Percentiles rank a stretch among this genome's conserved stretches.
Evolutionary conservation across 192 early-diverging fungal species (phyloP).

Genomic region (Allomyces javanicus): DNA sequence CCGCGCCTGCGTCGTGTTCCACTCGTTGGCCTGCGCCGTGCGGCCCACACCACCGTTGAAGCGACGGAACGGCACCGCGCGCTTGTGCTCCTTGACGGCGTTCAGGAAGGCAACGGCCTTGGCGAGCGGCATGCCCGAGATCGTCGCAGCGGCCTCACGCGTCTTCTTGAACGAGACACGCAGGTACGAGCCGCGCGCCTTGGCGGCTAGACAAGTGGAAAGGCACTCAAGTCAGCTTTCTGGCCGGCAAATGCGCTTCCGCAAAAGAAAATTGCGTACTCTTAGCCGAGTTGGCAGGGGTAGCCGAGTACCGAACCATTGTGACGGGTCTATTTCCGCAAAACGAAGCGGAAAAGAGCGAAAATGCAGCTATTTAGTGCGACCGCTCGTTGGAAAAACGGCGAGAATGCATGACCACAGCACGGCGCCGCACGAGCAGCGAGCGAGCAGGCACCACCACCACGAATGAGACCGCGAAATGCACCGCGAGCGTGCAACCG

Average conservation of each 20-base stretch:
- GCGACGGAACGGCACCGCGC: constrained; percentile 88
- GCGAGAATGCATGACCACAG: too few relatives aligned
- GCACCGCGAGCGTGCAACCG: too few relatives aligned
- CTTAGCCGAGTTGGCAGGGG: constrained; percentile 60
- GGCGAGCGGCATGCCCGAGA: constrained; percentile 74
- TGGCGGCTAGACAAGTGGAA: constrained; percentile 34
- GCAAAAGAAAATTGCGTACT: constrained; percentile 18
- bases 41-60: constrained; percentile 95
- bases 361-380: too few relatives aligned
- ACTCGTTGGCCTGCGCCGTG: constrained; percentile 88
- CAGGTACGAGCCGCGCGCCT: constrained; percentile 81
- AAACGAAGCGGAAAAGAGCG: too few relatives aligned
- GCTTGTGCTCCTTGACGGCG: constrained; percentile 93
- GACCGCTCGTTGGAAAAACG: too few relatives aligned
- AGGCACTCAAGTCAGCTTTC: neutral
- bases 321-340: constrained; percentile 8
- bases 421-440: too few relatives aligned
- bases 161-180: constrained; percentile 98
- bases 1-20: constrained; percentile 71
- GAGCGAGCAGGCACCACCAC: too few relatives aligned
- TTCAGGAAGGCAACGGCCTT: constrained; percentile 83
- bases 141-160: constrained; percentile 80
- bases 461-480: too few relatives aligned
- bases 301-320: constrained; percentile 70
- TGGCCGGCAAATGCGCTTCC: neutral